Base-by-base conservation (phyloP, 2,329 filamentous ascomycete genomes). In the Pseudogymnoascus sp. region DNA sequence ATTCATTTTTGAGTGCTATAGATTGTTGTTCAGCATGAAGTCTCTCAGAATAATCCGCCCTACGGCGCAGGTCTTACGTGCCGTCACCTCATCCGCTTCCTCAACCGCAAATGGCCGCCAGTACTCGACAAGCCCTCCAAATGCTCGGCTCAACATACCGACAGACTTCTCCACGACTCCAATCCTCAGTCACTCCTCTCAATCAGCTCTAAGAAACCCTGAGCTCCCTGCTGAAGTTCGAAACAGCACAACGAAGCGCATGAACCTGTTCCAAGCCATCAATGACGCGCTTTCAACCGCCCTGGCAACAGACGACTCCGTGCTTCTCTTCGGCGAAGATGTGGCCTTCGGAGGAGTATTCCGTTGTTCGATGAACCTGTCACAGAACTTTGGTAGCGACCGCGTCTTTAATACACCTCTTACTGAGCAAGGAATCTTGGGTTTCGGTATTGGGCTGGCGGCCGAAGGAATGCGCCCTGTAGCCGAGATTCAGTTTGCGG, bases 341-440 rank as follows among this genome's bases (percentile, higher is more conserved):
- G 92, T 99, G 6, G 91, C 94, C 12, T 99, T 99, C 69, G 94
- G 94, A 43, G 94, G 94, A 61, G 94, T 99, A 14, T 99, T 99
- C 72, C 84, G 94, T 63, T 97, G 92, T 76, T 93, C 91, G 33
- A 93, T 94, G 86, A 91, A 92, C 69, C 81, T 99, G 14, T 86
- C 91, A 33, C 89, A 92, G 65, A 91, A 91, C 62, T 96, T 94
- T 73, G 94, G 94, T 7, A 82, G 85, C 2, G 89, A 94, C 63
- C 83, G 94, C 63, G 92, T 99, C 35, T 99, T 99, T 81, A 97
- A 99, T 76, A 97, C 92, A 16, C 94, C 94, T 0, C 77, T 99
- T 68, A 91, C 88, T 35, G 94, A 99, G 73, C 94, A 97, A 75
- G 94, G 93, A 1, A 93, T 99, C 67, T 83, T 95, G 64, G 94